Evolutionary conservation across 305 asterid genomes (phyloP).

Genomic region (Solanum hybrid): DNA sequence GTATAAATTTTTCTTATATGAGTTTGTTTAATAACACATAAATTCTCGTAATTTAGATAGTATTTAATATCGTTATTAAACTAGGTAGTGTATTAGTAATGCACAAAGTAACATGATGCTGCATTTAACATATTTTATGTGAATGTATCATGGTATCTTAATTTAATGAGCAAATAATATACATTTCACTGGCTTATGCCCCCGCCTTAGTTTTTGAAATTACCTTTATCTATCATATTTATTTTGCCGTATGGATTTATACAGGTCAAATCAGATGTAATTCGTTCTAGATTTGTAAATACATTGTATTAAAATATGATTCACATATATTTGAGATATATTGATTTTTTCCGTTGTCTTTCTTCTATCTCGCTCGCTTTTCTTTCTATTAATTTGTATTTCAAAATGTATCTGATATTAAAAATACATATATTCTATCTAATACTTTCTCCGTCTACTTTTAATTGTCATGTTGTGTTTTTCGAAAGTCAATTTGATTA

Average conservation of each 20-base stretch:
- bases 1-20: neutral
- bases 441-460: no score
- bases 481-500: no score
- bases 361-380: neutral
- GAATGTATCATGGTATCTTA: neutral
- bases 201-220: neutral
- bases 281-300: neutral
- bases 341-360: fast-evolving
- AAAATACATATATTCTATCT: neutral
- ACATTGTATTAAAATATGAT: neutral
- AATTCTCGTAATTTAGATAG: neutral
- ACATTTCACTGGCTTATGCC: neutral
- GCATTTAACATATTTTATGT: neutral
- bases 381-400: neutral
- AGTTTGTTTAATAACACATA: neutral
- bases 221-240: neutral
- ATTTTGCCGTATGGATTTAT: neutral
- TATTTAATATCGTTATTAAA: neutral
- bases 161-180: neutral
- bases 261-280: fast-evolving
- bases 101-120: neutral
- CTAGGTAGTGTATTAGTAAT: neutral
- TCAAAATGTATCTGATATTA: no score
- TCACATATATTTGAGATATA: neutral
- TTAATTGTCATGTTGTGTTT: no score